These are phyloP conservation scores for Schoenoplectus triqueter DNA, from an alignment of 202 grass and related monocot genomes.

Conservation along the genomic window DNA sequence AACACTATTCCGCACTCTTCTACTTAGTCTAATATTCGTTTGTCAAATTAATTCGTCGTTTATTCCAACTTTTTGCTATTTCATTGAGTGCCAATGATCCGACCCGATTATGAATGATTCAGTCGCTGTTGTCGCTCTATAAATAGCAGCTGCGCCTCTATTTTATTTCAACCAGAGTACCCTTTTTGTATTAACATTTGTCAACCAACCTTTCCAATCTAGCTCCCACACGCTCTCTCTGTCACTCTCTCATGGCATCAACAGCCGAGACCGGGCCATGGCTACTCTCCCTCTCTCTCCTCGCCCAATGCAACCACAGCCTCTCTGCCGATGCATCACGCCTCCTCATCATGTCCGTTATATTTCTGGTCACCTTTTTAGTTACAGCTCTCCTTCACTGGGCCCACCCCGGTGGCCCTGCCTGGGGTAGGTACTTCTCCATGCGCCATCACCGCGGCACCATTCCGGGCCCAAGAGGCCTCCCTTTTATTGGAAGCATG, in stretches of 20 bases:
- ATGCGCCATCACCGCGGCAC: not conserved
- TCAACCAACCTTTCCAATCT: slow-evolving; percentile 8
- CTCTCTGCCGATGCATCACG: slow-evolving; percentile 36
- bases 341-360: slow-evolving; percentile 33
- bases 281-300: slow-evolving; percentile 60
- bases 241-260: slow-evolving; percentile 51
- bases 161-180: slow-evolving; percentile 18
- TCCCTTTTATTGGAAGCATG: slow-evolving; percentile 83
- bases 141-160: slow-evolving; percentile 39
- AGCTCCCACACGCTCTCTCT: not conserved
- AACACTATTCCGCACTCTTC: no score
- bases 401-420: slow-evolving; percentile 62
- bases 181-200: slow-evolving; percentile 1
- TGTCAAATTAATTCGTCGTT: no score
- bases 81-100: no score
- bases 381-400: slow-evolving; percentile 58
- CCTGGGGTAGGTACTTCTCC: slow-evolving; percentile 64
- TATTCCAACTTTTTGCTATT: no score
- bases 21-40: no score
- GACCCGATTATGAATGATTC: no score
- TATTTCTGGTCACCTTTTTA: slow-evolving; percentile 2
- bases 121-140: slow-evolving; percentile 39
- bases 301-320: slow-evolving; percentile 54
- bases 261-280: slow-evolving; percentile 47
- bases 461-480: slow-evolving; percentile 58